Conservation (phyloP, 2,329 filamentous ascomycete species). For the Amylocarpus encephaloides region DNA sequence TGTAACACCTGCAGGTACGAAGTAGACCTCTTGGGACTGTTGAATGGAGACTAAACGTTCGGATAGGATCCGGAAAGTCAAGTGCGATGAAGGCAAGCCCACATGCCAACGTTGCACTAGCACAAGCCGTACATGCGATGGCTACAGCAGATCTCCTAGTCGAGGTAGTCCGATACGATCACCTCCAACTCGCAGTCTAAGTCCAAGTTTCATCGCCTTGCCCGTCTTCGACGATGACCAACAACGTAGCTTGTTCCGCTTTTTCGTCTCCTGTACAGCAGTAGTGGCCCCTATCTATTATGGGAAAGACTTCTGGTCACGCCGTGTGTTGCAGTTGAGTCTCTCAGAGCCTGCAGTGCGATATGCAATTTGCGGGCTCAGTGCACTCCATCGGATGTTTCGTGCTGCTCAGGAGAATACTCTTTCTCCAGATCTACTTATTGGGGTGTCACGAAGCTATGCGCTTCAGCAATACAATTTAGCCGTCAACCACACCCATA, state of each 20-base stretch:
- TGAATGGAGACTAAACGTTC: not conserved
- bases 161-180: not conserved
- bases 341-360: slow-evolving; percentile 14
- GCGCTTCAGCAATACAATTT: slow-evolving; percentile 12
- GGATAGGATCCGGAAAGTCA: slow-evolving; percentile 17
- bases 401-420: not conserved
- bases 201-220: not conserved
- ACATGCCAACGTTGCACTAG: slow-evolving; percentile 16
- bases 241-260: slow-evolving; percentile 13
- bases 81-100: slow-evolving; percentile 24
- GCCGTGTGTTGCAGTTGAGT: slow-evolving; percentile 13
- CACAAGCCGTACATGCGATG: slow-evolving; percentile 19
- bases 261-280: slow-evolving; percentile 13
- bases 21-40: no score
- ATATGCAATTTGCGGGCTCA: slow-evolving; percentile 17
- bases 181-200: not conserved
- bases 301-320: slow-evolving; percentile 17
- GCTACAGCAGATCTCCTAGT: slow-evolving; percentile 9
- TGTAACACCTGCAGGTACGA: slow-evolving; percentile 4
- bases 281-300: slow-evolving; percentile 2
- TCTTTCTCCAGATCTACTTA: not conserved
- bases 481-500: slow-evolving; percentile 12
- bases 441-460: not conserved
- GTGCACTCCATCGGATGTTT: slow-evolving; percentile 12
- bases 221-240: slow-evolving; percentile 9